Percentiles rank a stretch among this genome's conserved stretches.
Conservation (phyloP, 1,139 yeast genomes). For the Kodamaea anthophila region DNA sequence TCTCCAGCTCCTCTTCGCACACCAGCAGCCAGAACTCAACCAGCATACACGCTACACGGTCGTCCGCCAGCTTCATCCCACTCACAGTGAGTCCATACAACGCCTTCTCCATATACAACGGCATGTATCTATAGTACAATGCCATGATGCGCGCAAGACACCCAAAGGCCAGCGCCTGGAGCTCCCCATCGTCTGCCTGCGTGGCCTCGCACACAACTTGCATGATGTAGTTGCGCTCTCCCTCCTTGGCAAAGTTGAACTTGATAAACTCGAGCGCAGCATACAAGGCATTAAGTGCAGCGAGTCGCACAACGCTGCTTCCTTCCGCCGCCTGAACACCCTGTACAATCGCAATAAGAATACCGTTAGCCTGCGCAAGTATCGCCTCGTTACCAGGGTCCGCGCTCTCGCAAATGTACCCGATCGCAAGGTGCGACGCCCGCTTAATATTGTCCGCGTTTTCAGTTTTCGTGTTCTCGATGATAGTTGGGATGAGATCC, state of each 20-base stretch:
- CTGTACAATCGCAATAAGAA: conserved; percentile 90
- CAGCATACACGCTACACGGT: conserved; percentile 94
- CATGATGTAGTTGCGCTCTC: conserved; percentile 95
- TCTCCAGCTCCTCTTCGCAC: conserved; percentile 91
- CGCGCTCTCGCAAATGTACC: conserved; percentile 92
- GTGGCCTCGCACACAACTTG: conserved; percentile 99
- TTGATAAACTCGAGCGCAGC: conserved; percentile 88
- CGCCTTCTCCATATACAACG: conserved; percentile 95
- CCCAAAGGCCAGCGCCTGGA: conserved; percentile 94
- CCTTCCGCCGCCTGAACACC: conserved; percentile 87
- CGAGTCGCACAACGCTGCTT: conserved; percentile 66
- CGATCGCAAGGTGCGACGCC: conserved; percentile 82
- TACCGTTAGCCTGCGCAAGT: conserved; percentile 82
- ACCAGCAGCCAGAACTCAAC: conserved; percentile 98
- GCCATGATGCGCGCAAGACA: conserved; percentile 92
- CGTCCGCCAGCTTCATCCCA: conserved; percentile 86
- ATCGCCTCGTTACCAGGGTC: conserved; percentile 80
- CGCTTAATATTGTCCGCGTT: conserved; percentile 76
- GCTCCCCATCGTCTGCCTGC: conserved; percentile 72
- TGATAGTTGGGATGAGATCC: conserved; percentile 73
- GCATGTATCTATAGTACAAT: conserved; percentile 82
- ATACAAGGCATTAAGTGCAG: conserved; percentile 88
- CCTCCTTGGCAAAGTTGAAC: conserved; percentile 83
- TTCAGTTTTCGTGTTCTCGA: conserved; percentile 75
- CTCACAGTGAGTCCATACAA: conserved; percentile 81